Conservation (phyloP, 2,329 filamentous ascomycete species). For the Neoscytalidium dimidiatum region DNA sequence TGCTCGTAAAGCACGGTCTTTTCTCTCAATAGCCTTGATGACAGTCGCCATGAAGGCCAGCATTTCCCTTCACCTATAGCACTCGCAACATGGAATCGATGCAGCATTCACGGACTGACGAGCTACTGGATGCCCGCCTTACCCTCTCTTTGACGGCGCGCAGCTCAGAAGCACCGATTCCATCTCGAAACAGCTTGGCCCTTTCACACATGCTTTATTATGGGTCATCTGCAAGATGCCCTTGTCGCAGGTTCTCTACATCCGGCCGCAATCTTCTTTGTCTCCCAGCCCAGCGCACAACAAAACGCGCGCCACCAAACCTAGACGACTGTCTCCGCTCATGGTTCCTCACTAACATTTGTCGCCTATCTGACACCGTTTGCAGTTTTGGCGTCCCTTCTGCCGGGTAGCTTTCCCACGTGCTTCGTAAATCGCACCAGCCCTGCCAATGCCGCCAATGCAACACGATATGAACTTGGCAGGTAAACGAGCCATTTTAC, state of each 20-base stretch:
- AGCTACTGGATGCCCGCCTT: too few relatives aligned
- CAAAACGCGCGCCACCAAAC: not conserved
- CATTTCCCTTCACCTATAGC: too few relatives aligned
- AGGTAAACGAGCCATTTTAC: not conserved
- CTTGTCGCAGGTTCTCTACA: not conserved
- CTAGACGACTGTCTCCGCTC: not conserved
- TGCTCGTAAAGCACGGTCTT: too few relatives aligned
- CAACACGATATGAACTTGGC: not conserved
- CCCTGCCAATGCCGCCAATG: not conserved
- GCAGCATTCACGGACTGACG: too few relatives aligned
- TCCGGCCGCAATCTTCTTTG: constrained; percentile 6
- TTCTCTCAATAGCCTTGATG: too few relatives aligned
- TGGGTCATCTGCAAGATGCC: not conserved
- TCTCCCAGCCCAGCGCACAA: not conserved
- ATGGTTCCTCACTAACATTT: not conserved
- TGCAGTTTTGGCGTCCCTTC: not conserved
- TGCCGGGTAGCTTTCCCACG: not conserved
- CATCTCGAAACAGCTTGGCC: not conserved
- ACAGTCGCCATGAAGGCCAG: too few relatives aligned
- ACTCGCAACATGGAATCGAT: too few relatives aligned
- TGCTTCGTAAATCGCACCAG: not conserved
- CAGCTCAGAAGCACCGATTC: not conserved
- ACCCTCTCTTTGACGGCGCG: not conserved
- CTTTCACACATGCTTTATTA: not conserved
- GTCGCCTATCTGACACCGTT: not conserved